phyloP scores from a whole-genome alignment of 2,329 filamentous ascomycete species.

The Ophiostoma piceae region DNA sequence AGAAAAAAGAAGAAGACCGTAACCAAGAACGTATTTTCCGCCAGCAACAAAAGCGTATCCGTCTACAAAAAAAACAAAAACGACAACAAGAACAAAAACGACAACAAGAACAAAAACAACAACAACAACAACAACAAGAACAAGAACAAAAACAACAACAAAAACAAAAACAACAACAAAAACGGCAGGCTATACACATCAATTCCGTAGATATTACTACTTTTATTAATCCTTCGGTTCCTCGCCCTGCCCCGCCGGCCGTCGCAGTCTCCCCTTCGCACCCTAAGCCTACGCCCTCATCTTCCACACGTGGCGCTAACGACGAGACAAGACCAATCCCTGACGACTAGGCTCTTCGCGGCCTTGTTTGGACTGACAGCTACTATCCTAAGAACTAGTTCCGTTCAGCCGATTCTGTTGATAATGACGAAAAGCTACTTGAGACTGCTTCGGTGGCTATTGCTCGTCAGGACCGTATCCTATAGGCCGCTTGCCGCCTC shows the following conservation, averaged over 20 bases:
- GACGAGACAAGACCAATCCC: conserved; percentile 57
- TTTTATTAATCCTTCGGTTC: not conserved
- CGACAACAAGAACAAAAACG: not conserved
- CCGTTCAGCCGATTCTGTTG: conserved; percentile 45
- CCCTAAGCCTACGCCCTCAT: not conserved
- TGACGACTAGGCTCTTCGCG: conserved; percentile 64
- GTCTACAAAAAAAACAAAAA: not conserved
- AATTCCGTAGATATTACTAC: not conserved
- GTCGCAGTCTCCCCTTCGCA: not conserved
- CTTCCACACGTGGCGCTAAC: conserved; percentile 31
- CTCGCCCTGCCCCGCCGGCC: not conserved
- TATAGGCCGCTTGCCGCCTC: conserved; percentile 53
- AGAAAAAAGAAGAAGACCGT: not conserved
- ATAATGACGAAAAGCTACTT: conserved; percentile 63
- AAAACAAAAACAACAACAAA: not conserved
- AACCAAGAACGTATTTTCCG: not conserved
- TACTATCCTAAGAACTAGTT: conserved; percentile 60
- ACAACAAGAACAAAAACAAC: not conserved
- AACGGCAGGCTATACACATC: not conserved
- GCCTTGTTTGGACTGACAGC: conserved; percentile 54
- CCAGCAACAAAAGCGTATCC: not conserved
- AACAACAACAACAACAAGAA: too few relatives aligned
- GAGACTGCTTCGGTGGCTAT: conserved; percentile 55
- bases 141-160: not conserved
- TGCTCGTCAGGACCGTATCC: conserved; percentile 53